Base-by-base conservation (phyloP, 225 moss, liverwort and hornwort genomes). In the Marchantia paleacea region DNA sequence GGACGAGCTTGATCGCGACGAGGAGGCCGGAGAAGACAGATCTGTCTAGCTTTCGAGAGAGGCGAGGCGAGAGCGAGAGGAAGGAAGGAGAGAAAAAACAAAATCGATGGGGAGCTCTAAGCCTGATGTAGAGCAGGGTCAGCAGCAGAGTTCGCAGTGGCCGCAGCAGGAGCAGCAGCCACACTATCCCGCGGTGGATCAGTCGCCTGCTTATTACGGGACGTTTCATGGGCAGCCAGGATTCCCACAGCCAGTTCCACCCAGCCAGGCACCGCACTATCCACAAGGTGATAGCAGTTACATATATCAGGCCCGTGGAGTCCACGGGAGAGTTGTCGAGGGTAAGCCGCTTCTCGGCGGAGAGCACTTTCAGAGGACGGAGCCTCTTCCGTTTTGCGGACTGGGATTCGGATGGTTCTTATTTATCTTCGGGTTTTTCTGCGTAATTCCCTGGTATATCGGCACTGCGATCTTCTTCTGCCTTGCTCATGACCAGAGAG, bases 401-500 rank as follows among this genome's bases (percentile, higher is more conserved):
- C 79, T 95, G 19, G 97, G 97, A 31, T 93, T 93, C 67, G 97
- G 97, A 25, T 97, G 97, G 97, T 89, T 94, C 62, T 84, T 97
- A 86, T 97, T 97, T 65, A 85, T 97, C 77, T 81, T 95, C 71
- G 97, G 97, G 0, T 97, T 95, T 81, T 74, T 92, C 79, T 88
- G 87, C 48, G 91, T 90, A 62, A 82, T 97, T 25, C 97, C 97
- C 0, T 97, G 97, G 97, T 97, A 97, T 60, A 90, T 97, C 80
- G 97, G 97, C 58, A 80, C 90, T 14, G 80, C 93, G 85, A 79
- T 97, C 62, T 93, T 84, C 87, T 94, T 90, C 85, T 97, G 94
- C 52, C 76, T 97, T 76, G 80, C 82, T 72, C 90, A 93, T 65
- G 97, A 97, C 82, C 77, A 79, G 58, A 82, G 97, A 57, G 97